These are phyloP conservation scores for Thielaviopsis ethacetica DNA, from an alignment of 2,329 filamentous ascomycete species.

Conservation along the genomic window DNA sequence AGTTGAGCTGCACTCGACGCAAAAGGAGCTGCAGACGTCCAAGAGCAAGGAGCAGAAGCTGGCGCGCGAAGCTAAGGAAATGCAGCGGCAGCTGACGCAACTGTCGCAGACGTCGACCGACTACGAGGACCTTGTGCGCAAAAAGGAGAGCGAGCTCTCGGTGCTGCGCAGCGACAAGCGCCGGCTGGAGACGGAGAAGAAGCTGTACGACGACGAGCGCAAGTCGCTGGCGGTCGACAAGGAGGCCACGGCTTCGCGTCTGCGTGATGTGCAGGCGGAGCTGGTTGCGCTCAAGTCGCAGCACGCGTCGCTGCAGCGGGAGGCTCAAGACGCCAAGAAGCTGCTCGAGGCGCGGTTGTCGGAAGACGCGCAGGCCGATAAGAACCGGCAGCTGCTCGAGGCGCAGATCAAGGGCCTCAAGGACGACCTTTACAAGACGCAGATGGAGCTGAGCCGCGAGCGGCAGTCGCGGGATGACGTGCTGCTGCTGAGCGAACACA, in stretches of 20 bases:
- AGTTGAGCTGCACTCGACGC: slow-evolving; percentile 59
- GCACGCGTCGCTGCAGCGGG: slow-evolving; percentile 68
- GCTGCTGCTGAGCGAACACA: slow-evolving; percentile 77
- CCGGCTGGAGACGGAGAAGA: slow-evolving; percentile 66
- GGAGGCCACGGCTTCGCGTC: slow-evolving; percentile 56
- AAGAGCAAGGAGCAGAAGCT: slow-evolving; percentile 64
- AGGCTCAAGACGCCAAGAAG: slow-evolving; percentile 74
- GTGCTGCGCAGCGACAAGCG: slow-evolving; percentile 73
- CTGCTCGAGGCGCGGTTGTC: slow-evolving; percentile 77
- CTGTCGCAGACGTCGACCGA: slow-evolving; percentile 83
- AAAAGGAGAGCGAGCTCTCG: slow-evolving; percentile 84
- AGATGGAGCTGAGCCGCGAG: slow-evolving; percentile 79
- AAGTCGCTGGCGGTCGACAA: slow-evolving; percentile 56
- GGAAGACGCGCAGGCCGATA: slow-evolving; percentile 69
- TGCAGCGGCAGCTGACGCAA: slow-evolving; percentile 72
- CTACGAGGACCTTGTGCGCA: slow-evolving; percentile 83
- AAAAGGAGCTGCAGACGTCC: slow-evolving; percentile 61
- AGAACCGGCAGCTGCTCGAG: slow-evolving; percentile 70
- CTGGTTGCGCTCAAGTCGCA: slow-evolving; percentile 74
- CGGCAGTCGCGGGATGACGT: slow-evolving; percentile 90
- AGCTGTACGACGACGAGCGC: slow-evolving; percentile 64
- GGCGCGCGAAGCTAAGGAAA: slow-evolving; percentile 60
- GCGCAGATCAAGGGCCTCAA: slow-evolving; percentile 79
- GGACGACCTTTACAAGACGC: slow-evolving; percentile 64
- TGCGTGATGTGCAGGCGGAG: slow-evolving; percentile 77